phyloP scores from a whole-genome alignment of 495 filamentous ascomycete genomes.

The Jackrogersella multiformis region DNA sequence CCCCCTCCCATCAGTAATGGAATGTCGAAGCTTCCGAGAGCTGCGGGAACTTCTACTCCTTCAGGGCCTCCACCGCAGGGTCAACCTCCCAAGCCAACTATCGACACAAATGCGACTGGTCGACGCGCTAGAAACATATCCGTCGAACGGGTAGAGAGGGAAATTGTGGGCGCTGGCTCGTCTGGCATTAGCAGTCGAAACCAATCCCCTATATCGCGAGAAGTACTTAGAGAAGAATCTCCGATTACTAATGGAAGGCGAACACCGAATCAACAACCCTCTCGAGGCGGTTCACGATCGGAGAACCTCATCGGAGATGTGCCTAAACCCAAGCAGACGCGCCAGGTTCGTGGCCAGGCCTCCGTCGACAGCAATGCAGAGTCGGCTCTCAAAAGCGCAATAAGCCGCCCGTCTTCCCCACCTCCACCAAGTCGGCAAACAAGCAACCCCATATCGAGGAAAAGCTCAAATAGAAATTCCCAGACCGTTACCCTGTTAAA shows the following conservation, averaged over 20 bases:
- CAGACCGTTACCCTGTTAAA: slow-evolving; percentile 72
- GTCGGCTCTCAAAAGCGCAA: slow-evolving; percentile 52
- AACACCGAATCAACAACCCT: slow-evolving; percentile 63
- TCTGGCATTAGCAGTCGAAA: slow-evolving; percentile 49
- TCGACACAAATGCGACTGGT: slow-evolving; percentile 37
- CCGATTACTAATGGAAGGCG: slow-evolving; percentile 65
- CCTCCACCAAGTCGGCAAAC: slow-evolving; percentile 61
- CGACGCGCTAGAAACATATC: slow-evolving; percentile 53
- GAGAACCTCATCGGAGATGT: slow-evolving; percentile 40
- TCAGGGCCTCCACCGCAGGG: slow-evolving; percentile 87
- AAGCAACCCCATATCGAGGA: slow-evolving; percentile 59
- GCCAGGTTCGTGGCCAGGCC: slow-evolving; percentile 54
- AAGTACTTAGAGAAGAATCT: slow-evolving; percentile 58
- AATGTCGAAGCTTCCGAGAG: slow-evolving; percentile 73
- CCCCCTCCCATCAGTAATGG: slow-evolving; percentile 46
- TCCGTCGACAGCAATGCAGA: slow-evolving; percentile 62
- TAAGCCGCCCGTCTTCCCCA: slow-evolving; percentile 59
- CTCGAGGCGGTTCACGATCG: slow-evolving; percentile 46
- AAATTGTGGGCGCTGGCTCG: slow-evolving; percentile 39
- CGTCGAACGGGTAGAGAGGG: slow-evolving; percentile 51
- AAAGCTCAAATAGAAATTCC: slow-evolving; percentile 63
- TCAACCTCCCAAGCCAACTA: slow-evolving; percentile 77
- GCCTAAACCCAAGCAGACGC: slow-evolving; percentile 46
- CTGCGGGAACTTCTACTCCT: slow-evolving; percentile 74
- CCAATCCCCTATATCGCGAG: slow-evolving; percentile 65